These are phyloP conservation scores for Sclerotinia subarctica DNA, from an alignment of 2,329 filamentous ascomycete species.

Conservation along the genomic window DNA sequence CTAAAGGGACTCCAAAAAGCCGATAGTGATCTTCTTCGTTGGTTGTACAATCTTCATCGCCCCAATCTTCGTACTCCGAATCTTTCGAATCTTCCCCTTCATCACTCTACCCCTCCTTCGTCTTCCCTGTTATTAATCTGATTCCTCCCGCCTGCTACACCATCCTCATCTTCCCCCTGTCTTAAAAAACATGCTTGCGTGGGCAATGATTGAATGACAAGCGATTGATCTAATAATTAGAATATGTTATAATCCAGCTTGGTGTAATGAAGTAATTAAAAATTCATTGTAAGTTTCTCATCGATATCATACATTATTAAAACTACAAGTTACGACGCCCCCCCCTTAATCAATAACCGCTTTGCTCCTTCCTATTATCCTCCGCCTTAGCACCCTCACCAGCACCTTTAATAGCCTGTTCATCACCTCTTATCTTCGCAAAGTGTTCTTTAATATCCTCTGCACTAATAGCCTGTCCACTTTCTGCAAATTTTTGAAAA, in stretches of 20 bases:
- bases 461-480: constrained; percentile 79
- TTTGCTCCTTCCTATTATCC: constrained; percentile 45
- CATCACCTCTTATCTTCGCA: constrained; percentile 87
- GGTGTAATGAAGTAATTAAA: not conserved
- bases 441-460: constrained; percentile 98
- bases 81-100: too few relatives aligned
- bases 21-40: too few relatives aligned
- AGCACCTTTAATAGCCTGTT: constrained; percentile 46
- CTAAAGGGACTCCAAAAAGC: too few relatives aligned
- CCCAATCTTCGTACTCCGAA: too few relatives aligned
- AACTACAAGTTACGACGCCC: not conserved
- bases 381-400: constrained; percentile 35
- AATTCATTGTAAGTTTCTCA: not conserved
- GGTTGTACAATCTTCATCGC: too few relatives aligned
- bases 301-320: constrained; percentile 2
- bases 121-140: not conserved
- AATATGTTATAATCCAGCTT: not conserved
- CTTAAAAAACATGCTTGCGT: not conserved
- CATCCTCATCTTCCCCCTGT: not conserved
- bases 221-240: not conserved
- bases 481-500: constrained; percentile 89
- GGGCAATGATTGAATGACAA: not conserved
- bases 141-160: too few relatives aligned
- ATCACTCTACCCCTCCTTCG: too few relatives aligned
- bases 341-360: constrained; percentile 39